These are phyloP conservation scores for Sporothrix pseudoabietina DNA, from an alignment of 2,329 filamentous ascomycete genomes.

Conservation along the genomic window DNA sequence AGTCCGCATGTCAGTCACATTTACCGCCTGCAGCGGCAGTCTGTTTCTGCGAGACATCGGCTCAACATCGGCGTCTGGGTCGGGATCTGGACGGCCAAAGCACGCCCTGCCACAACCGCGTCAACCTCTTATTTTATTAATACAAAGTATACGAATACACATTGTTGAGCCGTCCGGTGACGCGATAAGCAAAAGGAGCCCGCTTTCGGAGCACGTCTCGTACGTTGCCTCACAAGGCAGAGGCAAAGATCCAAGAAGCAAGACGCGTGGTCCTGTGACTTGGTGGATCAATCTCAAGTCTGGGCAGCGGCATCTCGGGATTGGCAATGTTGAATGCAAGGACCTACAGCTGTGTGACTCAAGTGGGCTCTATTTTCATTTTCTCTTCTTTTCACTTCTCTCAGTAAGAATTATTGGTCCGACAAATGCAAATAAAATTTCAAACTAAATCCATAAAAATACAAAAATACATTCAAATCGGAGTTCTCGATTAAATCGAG, in stretches of 20 bases:
- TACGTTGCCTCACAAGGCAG: not conserved
- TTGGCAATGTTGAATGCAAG: not conserved
- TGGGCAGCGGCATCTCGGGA: not conserved
- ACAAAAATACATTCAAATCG: not conserved
- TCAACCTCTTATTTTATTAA: not conserved
- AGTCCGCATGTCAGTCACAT: too few relatives aligned
- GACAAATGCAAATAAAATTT: not conserved
- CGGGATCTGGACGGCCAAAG: constrained; percentile 9
- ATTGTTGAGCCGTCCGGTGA: not conserved
- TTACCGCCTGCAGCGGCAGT: not conserved
- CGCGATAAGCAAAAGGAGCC: not conserved
- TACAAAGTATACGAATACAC: not conserved
- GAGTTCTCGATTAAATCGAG: not conserved
- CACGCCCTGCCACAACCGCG: not conserved
- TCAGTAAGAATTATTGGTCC: not conserved
- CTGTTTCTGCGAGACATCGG: not conserved
- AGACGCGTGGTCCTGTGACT: constrained; percentile 22
- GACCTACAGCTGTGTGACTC: not conserved
- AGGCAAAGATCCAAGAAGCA: not conserved
- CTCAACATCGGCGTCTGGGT: constrained; percentile 4
- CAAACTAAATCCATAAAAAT: not conserved
- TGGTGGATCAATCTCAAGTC: not conserved
- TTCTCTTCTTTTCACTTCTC: not conserved
- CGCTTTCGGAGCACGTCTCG: constrained; percentile 5
- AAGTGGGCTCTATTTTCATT: not conserved